Conservation (phyloP, 1,284 basidiomycete genomes). For the Exobasidium cylindrosporum region DNA sequence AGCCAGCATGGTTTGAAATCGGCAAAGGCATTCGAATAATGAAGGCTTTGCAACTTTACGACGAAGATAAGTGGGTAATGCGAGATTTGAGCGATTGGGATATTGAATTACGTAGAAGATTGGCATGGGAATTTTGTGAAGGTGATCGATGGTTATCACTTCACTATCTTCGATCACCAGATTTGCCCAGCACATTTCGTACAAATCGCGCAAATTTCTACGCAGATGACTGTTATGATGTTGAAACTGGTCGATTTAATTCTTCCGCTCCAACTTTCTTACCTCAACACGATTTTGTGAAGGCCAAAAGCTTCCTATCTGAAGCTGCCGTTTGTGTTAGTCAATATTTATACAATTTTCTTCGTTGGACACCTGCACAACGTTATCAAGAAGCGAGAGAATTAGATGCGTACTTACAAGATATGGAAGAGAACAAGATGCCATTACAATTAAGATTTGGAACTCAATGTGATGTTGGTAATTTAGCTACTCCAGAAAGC, state of each 20-base stretch:
- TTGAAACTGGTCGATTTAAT: background rate
- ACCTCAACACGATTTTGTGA: background rate
- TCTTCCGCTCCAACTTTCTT: background rate
- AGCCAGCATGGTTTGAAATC: background rate
- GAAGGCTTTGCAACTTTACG: constrained; percentile 7
- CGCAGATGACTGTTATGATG: constrained; percentile 7
- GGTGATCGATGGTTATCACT: background rate
- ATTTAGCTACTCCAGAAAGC: background rate
- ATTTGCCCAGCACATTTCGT: background rate
- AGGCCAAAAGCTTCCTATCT: background rate
- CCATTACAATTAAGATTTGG: background rate
- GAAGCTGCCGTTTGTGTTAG: background rate
- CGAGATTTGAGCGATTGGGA: background rate
- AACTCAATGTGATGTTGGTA: background rate
- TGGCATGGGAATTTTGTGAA: background rate
- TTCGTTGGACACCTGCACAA: background rate
- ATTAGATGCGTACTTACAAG: background rate
- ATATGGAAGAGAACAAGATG: background rate
- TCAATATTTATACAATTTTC: background rate
- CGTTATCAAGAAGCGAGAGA: constrained; percentile 2
- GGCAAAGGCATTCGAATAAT: background rate
- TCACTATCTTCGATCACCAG: background rate
- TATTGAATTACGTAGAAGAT: constrained; percentile 6
- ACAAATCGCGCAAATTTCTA: background rate
- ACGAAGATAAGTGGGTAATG: constrained; percentile 3